Conservation (phyloP, 257 asterid genomes). For the Thymus mandschuricus region DNA sequence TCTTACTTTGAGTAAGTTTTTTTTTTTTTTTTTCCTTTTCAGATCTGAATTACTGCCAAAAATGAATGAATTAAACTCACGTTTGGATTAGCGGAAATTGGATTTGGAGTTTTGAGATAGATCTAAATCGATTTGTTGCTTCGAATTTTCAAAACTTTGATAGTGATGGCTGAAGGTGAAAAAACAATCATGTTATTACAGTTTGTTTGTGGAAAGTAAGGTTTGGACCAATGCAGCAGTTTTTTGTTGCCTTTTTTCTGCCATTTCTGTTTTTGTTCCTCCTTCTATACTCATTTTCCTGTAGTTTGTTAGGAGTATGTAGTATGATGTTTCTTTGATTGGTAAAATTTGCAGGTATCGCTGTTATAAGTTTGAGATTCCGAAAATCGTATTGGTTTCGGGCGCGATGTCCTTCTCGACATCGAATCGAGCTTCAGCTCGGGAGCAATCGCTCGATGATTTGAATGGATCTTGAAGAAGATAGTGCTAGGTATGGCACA, state of each 20-base stretch:
- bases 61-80: background rate
- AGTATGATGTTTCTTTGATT: slow-evolving; percentile 5
- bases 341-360: slow-evolving; percentile 10
- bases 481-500: slow-evolving; percentile 53
- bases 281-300: background rate
- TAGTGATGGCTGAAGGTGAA: slow-evolving; percentile 3
- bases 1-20: slow-evolving; percentile 48
- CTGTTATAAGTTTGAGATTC: background rate
- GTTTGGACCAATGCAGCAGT: slow-evolving; percentile 16
- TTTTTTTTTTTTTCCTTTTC: slow-evolving; percentile 32
- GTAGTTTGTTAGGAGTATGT: background rate
- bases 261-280: background rate
- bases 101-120: slow-evolving; percentile 25
- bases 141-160: background rate
- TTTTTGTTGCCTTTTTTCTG: background rate
- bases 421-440: slow-evolving; percentile 29
- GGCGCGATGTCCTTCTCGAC: slow-evolving; percentile 35
- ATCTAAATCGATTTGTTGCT: slow-evolving; percentile 36
- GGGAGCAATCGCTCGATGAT: slow-evolving; percentile 36
- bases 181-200: slow-evolving; percentile 8
- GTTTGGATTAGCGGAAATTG: slow-evolving; percentile 29
- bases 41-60: slow-evolving; percentile 53
- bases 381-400: slow-evolving; percentile 14
- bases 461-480: slow-evolving; percentile 66
- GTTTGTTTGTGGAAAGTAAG: slow-evolving; percentile 1